Base-by-base conservation (phyloP, 352 stramenopile species). In the Plasmopara muralis region DNA sequence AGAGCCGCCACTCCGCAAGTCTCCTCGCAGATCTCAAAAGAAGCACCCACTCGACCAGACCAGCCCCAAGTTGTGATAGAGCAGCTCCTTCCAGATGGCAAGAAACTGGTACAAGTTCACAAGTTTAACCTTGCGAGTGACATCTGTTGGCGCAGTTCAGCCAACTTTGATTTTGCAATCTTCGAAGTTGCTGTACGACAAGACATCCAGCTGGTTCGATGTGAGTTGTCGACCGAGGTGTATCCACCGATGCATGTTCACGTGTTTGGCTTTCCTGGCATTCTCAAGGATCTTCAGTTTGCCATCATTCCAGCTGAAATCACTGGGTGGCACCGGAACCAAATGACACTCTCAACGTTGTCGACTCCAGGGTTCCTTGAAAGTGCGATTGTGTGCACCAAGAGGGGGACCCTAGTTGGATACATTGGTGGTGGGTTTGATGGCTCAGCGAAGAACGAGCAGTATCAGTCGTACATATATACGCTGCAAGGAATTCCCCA, bases 351-450 rank as follows among this genome's bases (percentile, higher is more conserved):
- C 18, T 52, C 46, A 6, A 43, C 25, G 37, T 43, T 65, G 49
- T 61, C 60, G 45, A 44, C 44, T 51, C 45, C 49, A 48, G 45
- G 45, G 53, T 29, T 69, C 9, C 59, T 47, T 52, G 57, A 45
- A 55, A 58, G 50, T 52, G 47, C 33, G 16, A 50, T 66, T 62
- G 46, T 69, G 61, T 66, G 40, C 47, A 62, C 53, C 25, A 47
- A 57, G 62, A 51, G 47, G 46, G 44, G 53, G 33, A 12, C 42
- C 10, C 16, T 33, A 52, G 34, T 52, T 2, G 33, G 46, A 43
- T 52, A 44, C 20, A 25, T 25, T 25, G 31, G 46, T 43, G 33
- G 33, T 50, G 15, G 15, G 31, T 31, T 43, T 50, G 45, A 42
- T 43, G 15, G 30, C 16, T 42, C n/a, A 43, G 16, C 31, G 20